Conservation (phyloP, 2,329 filamentous ascomycete species). For the Diaporthe destruens region DNA sequence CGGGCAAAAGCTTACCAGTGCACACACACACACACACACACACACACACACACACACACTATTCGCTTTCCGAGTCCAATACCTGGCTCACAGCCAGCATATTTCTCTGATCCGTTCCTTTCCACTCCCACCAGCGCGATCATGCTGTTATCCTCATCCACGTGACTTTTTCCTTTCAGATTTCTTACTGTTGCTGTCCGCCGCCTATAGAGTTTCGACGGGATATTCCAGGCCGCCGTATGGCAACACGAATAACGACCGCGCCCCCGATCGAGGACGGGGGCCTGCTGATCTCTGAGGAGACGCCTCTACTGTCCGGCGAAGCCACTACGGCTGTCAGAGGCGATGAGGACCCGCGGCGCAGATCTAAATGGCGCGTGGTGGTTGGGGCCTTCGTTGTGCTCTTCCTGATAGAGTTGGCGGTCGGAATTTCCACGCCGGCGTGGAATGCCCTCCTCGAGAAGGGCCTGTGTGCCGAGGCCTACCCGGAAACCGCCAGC, state of each 20-base stretch:
- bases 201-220: neutral
- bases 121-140: neutral
- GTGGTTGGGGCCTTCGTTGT: conserved; percentile 49
- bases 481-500: conserved; percentile 57
- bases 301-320: conserved; percentile 23
- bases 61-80: neutral
- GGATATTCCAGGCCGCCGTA: neutral
- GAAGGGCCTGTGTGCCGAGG: conserved; percentile 63
- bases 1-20: neutral
- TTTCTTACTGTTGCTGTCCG: neutral
- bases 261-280: conserved; percentile 20
- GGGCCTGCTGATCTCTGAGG: conserved; percentile 1
- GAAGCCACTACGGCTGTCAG: neutral
- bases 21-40: too few species aligned
- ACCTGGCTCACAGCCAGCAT: neutral
- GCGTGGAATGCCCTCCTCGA: conserved; percentile 65
- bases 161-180: neutral
- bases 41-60: neutral
- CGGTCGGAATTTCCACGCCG: conserved; percentile 50
- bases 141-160: neutral
- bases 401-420: conserved; percentile 59
- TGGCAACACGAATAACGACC: neutral
- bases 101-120: neutral
- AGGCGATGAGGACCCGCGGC: conserved; percentile 39
- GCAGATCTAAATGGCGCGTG: conserved; percentile 45